Percentiles rank a stretch among this genome's conserved stretches.
These are phyloP conservation scores for Brachypodium distachyon DNA, from an alignment of 202 grass and related monocot genomes.

Conservation along the genomic window DNA sequence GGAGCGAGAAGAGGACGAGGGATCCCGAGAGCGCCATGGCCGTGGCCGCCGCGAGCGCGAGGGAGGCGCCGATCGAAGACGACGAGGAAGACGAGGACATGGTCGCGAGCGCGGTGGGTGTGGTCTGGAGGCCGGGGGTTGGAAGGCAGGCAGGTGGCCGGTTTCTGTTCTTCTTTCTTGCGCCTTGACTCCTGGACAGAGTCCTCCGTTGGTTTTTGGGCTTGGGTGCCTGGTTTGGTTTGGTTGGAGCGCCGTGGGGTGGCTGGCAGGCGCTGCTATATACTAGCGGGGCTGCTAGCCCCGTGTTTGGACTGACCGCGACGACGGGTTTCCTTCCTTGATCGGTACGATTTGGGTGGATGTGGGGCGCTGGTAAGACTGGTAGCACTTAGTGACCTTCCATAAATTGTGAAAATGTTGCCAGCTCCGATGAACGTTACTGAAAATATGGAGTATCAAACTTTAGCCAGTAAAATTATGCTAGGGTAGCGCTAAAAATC, in stretches of 20 bases:
- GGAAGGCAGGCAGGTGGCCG: conserved; percentile 8
- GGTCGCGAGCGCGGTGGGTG: background rate
- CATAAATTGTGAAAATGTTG: no score
- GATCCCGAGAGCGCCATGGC: conserved; percentile 87
- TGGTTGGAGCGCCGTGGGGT: background rate
- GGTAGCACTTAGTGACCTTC: no score
- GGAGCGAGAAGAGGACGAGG: conserved; percentile 64
- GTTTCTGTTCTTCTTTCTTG: no score
- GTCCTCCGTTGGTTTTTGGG: background rate
- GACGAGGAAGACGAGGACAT: conserved; percentile 27
- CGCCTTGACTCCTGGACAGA: background rate
- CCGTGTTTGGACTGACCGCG: background rate
- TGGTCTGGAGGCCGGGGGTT: background rate
- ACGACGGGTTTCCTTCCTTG: no score
- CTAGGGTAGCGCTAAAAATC: no score
- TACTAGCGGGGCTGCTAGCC: background rate
- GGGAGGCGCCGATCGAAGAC: conserved; percentile 25
- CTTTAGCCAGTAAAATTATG: no score
- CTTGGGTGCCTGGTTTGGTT: background rate
- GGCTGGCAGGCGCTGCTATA: background rate
- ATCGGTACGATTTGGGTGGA: no score
- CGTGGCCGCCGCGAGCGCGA: conserved; percentile 64
- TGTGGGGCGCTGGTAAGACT: no score
- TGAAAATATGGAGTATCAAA: no score
- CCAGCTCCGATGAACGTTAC: no score